Evolutionary conservation across 1,284 basidiomycete genomes (phyloP), one percentile per base, ranked within the genome.

Genomic region (Mrakiaceae sp.): DNA sequence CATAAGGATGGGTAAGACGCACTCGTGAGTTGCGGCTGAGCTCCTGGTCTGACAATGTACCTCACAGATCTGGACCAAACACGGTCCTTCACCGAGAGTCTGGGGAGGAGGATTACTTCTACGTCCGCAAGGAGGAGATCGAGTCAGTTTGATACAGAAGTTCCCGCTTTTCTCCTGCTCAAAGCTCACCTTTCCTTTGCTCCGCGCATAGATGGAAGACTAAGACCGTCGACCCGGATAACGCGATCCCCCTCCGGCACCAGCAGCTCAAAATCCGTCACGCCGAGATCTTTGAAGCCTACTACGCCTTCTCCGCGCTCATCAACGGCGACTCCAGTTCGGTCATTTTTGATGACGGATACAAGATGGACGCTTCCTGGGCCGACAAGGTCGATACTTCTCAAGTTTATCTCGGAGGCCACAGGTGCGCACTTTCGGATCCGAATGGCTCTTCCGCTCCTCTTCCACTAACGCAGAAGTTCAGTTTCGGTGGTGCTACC

Each of bases 51-150:
- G 27, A 27, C 27, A 27, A 27, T 27, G 27, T 27, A 27, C 27
- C 27, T 27, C 27, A 27, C 48, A 60, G 58, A 5, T 44, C 59
- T 2, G 63, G 63, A 27, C 63, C 63, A 0, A 40, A 57, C 2
- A 58, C 57, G 7, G 14, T 27, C 42, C 16, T 64, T 11, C 63
- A 53, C 27, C 27, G 27, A 27, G 27, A 27, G 27, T 27, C 27
- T 27, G 27, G 27, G 27, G 27, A 27, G 27, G 27, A 27, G 27
- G 27, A 27, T 27, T 27, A 27, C 27, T 27, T 58, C 3, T 64
- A 64, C 58, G 44, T 64, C 57, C 46, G 46, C 27, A 64, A 64
- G 39, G 63, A 64, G n/a, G 63, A 64, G 40, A 50, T 64, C 16
- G 49, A 48, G 43, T 64, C 51, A 49, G 58, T n/a, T 27, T 27